Evolutionary conservation across 2,329 filamentous ascomycete genomes (phyloP), one percentile per base, ranked within the genome.

Genomic region (Myotisia sp.): DNA sequence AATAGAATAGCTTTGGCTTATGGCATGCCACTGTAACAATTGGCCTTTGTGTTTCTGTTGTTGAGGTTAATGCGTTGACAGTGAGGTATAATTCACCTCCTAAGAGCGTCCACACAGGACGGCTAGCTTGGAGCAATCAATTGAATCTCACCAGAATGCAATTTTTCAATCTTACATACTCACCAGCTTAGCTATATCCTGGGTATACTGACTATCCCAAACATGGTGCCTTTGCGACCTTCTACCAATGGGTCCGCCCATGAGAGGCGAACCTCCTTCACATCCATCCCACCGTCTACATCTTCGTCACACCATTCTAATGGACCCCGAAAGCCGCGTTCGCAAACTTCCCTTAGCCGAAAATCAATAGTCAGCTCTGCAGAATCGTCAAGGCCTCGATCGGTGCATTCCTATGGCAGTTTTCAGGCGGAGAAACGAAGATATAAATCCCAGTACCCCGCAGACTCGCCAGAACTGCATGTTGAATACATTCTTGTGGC

Each of bases 401-500:
- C 60, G 5, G 46, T 50, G 14, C 40, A 42, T 24, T 44, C 41
- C n/a, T 44, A 46, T 34, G 38, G 42, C 38, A 45, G 42, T 22
- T 37, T 42, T 28, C 39, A 40, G 23, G 26, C 34, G 9, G 35
- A 36, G 17, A 40, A 38, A 12, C 36, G 40, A 26, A 35, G 68
- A 50, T 58, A 78, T 51, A 76, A 74, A 37, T 80, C 80, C 13
- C 80, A 85, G 49, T 86, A 85, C 50, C 80, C 80, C 10, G 67
- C 74, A n/a, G 68, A 77, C 37, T 71, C 74, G 7, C 64, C 66
- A 4, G 79, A 95, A 55, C 92, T 90, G 50, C 90, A 98, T 77
- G 90, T 98, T 60, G 90, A 98, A 55, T 98, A 95, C 53, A 95
- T 98, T 34, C 67, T 98, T 34, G 90, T 98, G 36, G 90, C 90